A percentile compares a stretch with the other conserved stretches of the same genome.
Evolutionary conservation across 352 stramenopile genomes (phyloP).

Genomic region (Globisporangium camurandrum): DNA sequence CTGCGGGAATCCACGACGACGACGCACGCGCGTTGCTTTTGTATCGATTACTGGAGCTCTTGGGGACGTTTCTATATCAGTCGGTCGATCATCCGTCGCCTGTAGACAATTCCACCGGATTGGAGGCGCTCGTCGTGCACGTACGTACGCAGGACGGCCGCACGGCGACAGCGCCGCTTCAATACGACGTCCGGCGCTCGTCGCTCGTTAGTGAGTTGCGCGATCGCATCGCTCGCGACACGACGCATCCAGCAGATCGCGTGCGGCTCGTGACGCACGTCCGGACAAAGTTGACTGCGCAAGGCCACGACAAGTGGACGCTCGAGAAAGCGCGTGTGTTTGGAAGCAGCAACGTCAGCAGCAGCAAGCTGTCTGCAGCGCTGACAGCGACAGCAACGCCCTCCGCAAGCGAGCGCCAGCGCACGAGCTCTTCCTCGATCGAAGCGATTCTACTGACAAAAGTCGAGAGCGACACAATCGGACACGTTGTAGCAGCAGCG

Average conservation of each 20-base stretch:
- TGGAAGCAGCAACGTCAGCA: constrained; percentile 6
- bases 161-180: constrained; percentile 45
- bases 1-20: constrained; percentile 3
- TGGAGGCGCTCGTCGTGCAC: constrained; percentile 54
- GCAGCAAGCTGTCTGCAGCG: constrained; percentile 11
- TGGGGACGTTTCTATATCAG: constrained; percentile 77
- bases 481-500: constrained; percentile 31
- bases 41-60: constrained; percentile 44
- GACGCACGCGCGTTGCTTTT: constrained; percentile 23
- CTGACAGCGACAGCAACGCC: constrained; percentile 18
- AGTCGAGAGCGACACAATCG: constrained; percentile 55
- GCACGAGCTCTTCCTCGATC: constrained; percentile 32
- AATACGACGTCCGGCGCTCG: constrained; percentile 48
- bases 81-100: constrained; percentile 31
- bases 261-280: constrained; percentile 63
- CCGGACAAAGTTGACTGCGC: constrained; percentile 61
- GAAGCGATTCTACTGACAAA: constrained; percentile 55
- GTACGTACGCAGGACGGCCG: constrained; percentile 62
- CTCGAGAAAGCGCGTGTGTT: constrained; percentile 64
- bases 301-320: constrained; percentile 59
- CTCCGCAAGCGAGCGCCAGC: constrained; percentile 16
- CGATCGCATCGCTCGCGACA: constrained; percentile 58
- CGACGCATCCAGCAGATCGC: constrained; percentile 47
- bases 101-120: too few relatives aligned
- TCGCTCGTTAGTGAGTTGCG: constrained; percentile 55